These are phyloP conservation scores for Plasmopara muralis DNA, from an alignment of 352 stramenopile genomes.

Conservation along the genomic window DNA sequence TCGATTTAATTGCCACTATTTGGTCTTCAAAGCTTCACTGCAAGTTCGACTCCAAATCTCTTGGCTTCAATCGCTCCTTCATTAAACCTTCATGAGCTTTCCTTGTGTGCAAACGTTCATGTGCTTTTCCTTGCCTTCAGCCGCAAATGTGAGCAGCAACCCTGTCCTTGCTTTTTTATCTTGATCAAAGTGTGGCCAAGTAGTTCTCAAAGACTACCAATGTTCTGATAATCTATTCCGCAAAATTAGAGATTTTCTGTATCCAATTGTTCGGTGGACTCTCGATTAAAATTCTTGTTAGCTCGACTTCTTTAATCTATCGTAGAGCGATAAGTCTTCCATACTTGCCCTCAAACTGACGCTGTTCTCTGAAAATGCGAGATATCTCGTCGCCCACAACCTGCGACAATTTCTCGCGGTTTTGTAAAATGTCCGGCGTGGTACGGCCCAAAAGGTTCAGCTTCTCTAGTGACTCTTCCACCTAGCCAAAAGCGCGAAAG, in stretches of 20 bases:
- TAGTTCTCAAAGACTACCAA: conserved; percentile 72
- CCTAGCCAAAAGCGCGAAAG: conserved; percentile 62
- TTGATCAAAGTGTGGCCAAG: conserved; percentile 54
- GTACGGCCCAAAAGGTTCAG: conserved; percentile 87
- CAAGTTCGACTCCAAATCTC: conserved; percentile 71
- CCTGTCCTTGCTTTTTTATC: conserved; percentile 70
- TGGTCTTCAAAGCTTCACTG: conserved; percentile 79
- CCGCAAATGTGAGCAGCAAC: conserved; percentile 65
- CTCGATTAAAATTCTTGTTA: conserved; percentile 87
- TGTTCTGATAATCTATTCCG: conserved; percentile 89
- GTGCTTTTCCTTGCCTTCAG: conserved; percentile 67
- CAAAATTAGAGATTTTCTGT: conserved; percentile 92
- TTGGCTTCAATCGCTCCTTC: conserved; percentile 85
- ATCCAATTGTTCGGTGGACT: conserved; percentile 91
- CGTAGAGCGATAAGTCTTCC: conserved; percentile 87
- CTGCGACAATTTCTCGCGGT: conserved; percentile 88
- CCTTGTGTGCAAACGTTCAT: conserved; percentile 83
- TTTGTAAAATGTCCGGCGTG: conserved; percentile 87
- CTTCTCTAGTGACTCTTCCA: conserved; percentile 90
- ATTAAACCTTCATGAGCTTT: no score
- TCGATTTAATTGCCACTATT: conserved; percentile 78
- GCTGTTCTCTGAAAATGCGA: conserved; percentile 89
- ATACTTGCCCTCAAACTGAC: conserved; percentile 80
- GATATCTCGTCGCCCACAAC: conserved; percentile 91
- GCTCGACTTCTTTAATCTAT: conserved; percentile 79